phyloP scores from a whole-genome alignment of 805 yeast genomes.

The Yarrowia deformans region DNA sequence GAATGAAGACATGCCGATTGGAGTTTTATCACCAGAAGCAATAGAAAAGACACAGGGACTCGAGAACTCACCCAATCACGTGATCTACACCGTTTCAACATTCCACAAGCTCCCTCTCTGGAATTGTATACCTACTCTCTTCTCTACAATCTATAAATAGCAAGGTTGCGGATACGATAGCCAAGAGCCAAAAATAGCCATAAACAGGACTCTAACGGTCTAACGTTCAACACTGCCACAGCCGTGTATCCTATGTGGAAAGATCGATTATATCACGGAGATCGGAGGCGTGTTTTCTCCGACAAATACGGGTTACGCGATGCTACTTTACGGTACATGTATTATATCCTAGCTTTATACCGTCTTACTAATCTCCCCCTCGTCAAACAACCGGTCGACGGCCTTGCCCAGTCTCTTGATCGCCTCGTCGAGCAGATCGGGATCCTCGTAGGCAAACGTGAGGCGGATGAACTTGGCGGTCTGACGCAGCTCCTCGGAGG shows the following conservation, averaged over 20 bases:
- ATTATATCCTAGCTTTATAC: too few species aligned
- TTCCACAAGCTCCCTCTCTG: neutral
- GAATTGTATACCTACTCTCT: neutral
- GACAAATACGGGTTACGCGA: too few species aligned
- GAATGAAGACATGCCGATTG: too few species aligned
- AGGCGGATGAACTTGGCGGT: constrained; percentile 7
- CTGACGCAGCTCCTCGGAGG: neutral
- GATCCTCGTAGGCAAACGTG: constrained; percentile 38
- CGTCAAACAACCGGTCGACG: constrained; percentile 15
- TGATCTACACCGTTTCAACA: too few species aligned
- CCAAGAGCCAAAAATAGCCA: neutral
- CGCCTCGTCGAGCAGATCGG: constrained; percentile 31
- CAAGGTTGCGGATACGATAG: constrained; percentile 10
- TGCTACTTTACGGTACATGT: too few species aligned
- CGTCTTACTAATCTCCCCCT: constrained; percentile 1
- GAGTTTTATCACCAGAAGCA: too few species aligned
- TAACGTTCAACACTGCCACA: neutral
- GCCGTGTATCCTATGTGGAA: neutral
- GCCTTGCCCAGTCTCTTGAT: constrained; percentile 26
- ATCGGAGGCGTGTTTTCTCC: neutral
- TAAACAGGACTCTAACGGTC: neutral
- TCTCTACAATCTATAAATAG: neutral
- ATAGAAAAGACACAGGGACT: too few species aligned
- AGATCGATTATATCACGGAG: neutral
- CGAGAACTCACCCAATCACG: too few species aligned